phyloP scores from a whole-genome alignment of 73 alveolate species.

The Stentor coeruleus region DNA sequence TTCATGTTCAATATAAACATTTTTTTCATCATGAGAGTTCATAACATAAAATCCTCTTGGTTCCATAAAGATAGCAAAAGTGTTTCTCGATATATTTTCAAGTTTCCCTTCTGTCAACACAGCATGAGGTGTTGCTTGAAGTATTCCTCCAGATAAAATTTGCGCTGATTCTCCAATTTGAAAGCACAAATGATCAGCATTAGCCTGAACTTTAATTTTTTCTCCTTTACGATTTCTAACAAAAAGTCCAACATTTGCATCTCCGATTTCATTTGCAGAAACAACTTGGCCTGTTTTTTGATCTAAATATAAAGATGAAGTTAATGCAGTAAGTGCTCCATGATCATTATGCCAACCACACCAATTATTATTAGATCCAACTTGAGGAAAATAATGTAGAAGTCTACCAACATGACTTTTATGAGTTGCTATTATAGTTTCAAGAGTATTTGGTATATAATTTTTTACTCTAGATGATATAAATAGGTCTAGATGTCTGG shows the following conservation, averaged over 20 bases:
- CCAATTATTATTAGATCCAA: constrained; percentile 51
- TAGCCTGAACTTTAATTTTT: constrained; percentile 35
- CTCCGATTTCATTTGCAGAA: constrained; percentile 34
- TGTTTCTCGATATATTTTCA: constrained; percentile 53
- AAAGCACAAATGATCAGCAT: constrained; percentile 51
- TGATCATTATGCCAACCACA: constrained; percentile 89
- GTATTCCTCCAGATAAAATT: constrained; percentile 65
- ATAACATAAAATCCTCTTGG: constrained; percentile 38
- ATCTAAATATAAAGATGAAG: constrained; percentile 63
- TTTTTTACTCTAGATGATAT: constrained; percentile 30
- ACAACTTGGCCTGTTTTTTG: constrained; percentile 36
- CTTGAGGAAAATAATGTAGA: constrained; percentile 63
- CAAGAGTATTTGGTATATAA: constrained; percentile 47
- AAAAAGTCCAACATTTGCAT: constrained; percentile 60
- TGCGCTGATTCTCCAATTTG: constrained; percentile 78
- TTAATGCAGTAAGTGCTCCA: constrained; percentile 64
- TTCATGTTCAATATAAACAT: constrained; percentile 27
- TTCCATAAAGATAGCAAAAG: constrained; percentile 69
- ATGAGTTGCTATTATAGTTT: constrained; percentile 35
- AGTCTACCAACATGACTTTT: constrained; percentile 61
- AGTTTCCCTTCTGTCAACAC: constrained; percentile 48
- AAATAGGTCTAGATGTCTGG: constrained; percentile 61
- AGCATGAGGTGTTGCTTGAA: constrained; percentile 77
- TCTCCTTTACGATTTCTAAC: constrained; percentile 62
- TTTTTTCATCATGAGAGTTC: constrained; percentile 28